Evolutionary conservation across 225 moss, liverwort and hornwort genomes (phyloP), one percentile per base, ranked within the genome.

Genomic region (Sphagnum tenellum): DNA sequence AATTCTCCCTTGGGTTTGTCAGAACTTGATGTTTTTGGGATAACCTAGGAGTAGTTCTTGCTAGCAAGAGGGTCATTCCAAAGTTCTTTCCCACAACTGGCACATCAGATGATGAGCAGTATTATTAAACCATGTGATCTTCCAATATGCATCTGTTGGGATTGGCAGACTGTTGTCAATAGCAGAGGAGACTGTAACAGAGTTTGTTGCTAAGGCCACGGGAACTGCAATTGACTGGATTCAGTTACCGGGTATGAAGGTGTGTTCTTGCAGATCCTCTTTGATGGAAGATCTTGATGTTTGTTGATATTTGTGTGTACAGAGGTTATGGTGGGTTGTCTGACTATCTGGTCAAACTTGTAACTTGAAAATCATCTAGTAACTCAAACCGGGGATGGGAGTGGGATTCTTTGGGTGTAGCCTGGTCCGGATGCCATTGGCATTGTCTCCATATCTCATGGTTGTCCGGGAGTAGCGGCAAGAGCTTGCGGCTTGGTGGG

Each of bases 381-480:
- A 29, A 29, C 29, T 29, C 29, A 29, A 29, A 29, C 52, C 0
- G 6, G 52, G 2, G 66, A 14, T 50, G 66, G 55, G 66, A 45
- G 13, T 64, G 55, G 48, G 58, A 59, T 62, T 47, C 48, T 44
- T 67, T 66, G 59, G 59, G 56, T 78, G 69, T 81, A 85, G 85
- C 85, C 85, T 85, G 85, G 85, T 85, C 85, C 81, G 85, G 85
- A 85, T 82, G 81, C 85, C 70, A 79, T 85, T 72, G 85, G 85
- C 78, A 85, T 85, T 81, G 76, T 85, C 56, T 81, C 85, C 75
- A 85, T 85, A 62, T 85, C 85, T 69, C 85, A 85, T 68, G 85
- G 81, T 70, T 78, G 85, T 71, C 78, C 78, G 78, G 85, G 85
- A 62, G 76, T 85, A 67, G 85, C 85, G 62, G 85, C 85, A 65